Conservation (phyloP, 805 yeast species). For the Gaillardinia entomophila region DNA sequence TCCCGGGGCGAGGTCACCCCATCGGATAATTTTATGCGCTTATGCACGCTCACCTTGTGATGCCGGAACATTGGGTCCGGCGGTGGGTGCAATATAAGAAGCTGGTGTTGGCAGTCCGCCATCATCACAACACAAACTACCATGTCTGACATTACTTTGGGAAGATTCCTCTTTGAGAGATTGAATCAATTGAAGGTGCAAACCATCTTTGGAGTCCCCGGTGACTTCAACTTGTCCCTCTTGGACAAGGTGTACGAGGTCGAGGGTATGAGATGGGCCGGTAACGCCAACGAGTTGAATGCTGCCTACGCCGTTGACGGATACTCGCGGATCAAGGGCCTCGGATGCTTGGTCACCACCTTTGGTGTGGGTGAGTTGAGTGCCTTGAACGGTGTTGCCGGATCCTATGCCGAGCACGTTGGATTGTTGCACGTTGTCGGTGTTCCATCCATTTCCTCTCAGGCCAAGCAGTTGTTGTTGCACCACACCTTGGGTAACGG, state of each 20-base stretch:
- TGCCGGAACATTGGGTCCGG: too few relatives aligned
- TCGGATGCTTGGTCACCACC: slow-evolving; percentile 25
- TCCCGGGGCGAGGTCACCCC: too few relatives aligned
- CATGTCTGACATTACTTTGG: slow-evolving; percentile 24
- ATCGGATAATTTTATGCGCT: too few relatives aligned
- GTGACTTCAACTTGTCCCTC: slow-evolving; percentile 29
- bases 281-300: slow-evolving; percentile 29
- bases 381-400: slow-evolving; percentile 31
- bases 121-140: neutral
- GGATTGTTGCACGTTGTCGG: slow-evolving; percentile 30
- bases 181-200: slow-evolving; percentile 23
- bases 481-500: slow-evolving; percentile 42
- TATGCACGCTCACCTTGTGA: too few relatives aligned
- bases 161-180: slow-evolving; percentile 28
- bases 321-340: slow-evolving; percentile 20
- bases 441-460: slow-evolving; percentile 26
- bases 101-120: too few relatives aligned
- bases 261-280: slow-evolving; percentile 30
- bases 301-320: slow-evolving; percentile 23
- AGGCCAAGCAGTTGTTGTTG: slow-evolving; percentile 32
- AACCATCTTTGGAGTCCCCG: slow-evolving; percentile 30
- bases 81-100: too few relatives aligned
- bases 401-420: slow-evolving; percentile 32
- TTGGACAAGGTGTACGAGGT: slow-evolving; percentile 29
- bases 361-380: slow-evolving; percentile 32